Conservation (phyloP, 2,329 filamentous ascomycete species). For the Graphilbum sp. region DNA sequence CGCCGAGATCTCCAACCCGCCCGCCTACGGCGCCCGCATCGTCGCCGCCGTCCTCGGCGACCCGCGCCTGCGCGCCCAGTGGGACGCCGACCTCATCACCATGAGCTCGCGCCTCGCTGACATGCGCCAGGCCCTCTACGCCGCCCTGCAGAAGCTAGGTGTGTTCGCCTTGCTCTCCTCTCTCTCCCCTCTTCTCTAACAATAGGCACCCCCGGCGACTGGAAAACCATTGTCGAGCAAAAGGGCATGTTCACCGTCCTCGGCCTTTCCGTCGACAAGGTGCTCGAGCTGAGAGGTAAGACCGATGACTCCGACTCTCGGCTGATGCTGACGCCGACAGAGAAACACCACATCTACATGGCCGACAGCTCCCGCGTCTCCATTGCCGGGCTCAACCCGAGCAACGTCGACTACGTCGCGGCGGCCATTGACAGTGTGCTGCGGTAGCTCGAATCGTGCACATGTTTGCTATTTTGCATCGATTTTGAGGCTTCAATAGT, state of each 20-base stretch:
- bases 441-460: background rate
- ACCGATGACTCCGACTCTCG: too few species aligned
- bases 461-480: too few species aligned
- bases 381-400: constrained; percentile 86
- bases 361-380: constrained; percentile 96
- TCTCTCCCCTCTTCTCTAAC: too few species aligned
- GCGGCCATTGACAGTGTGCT: background rate
- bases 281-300: constrained; percentile 38
- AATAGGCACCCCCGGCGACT: constrained; percentile 70
- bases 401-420: constrained; percentile 61
- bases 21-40: constrained; percentile 81
- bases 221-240: constrained; percentile 95
- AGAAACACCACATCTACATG: constrained; percentile 66
- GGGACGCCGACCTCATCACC: constrained; percentile 76
- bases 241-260: constrained; percentile 99
- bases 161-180: too few species aligned
- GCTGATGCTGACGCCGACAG: too few species aligned
- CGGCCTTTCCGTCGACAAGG: constrained; percentile 56
- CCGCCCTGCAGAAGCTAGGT: constrained; percentile 50
- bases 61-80: constrained; percentile 61
- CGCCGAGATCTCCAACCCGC: constrained; percentile 92
- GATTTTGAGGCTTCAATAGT: too few species aligned
- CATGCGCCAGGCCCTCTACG: constrained; percentile 67
- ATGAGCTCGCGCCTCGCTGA: constrained; percentile 90
- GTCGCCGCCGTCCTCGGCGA: constrained; percentile 73